Evolutionary conservation across 352 stramenopile species (phyloP), one percentile per base, ranked within the genome.

Genomic region (Phytopythium delawarense): DNA sequence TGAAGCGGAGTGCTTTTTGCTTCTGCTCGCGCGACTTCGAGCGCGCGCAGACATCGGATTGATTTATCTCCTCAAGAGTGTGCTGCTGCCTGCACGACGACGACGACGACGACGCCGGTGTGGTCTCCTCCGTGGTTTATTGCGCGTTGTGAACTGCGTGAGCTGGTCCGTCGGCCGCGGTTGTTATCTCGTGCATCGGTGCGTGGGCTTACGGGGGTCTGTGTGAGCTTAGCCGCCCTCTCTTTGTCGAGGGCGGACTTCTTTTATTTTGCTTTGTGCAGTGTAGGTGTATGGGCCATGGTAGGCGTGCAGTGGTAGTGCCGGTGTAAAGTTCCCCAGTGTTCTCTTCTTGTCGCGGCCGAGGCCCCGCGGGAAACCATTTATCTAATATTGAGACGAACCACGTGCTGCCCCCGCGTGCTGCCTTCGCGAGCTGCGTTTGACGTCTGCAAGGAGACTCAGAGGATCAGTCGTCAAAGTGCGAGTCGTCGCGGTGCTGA

Each of bases 11-110:
- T 56, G 49, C 34, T 42, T 23, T 56, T 56, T 37, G 20, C 34
- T 54, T 42, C 49, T 56, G 49, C 49, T 39, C 12, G 49, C 20
- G 49, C 35, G 49, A 56, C 35, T 56, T 56, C 28, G 28, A 56
- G 7, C 49, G 49, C 49, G 18, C 28, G 28, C 49, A 56, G 49
- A 56, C 40, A 49, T 70, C 48, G 61, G 59, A 57, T 62, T 68
- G 65, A 53, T 48, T 68, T 56, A 62, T 71, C 23, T 69, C 28
- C 48, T 30, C 18, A 39, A 28, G 56, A 23, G 42, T 0, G 9
- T 7, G 20, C 42, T 21, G 20, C 16, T 45, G 39, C 4, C 39
- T 45, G 39, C 25, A 39, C 34, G 34, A 39, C 34, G 34, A 39
- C 11, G 34, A 39, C 32, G 40, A 11, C 49, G 54, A 40, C 28